Evolutionary conservation across 306 rosid species (phyloP).

Genomic region (Cyclanthera cordifolia): DNA sequence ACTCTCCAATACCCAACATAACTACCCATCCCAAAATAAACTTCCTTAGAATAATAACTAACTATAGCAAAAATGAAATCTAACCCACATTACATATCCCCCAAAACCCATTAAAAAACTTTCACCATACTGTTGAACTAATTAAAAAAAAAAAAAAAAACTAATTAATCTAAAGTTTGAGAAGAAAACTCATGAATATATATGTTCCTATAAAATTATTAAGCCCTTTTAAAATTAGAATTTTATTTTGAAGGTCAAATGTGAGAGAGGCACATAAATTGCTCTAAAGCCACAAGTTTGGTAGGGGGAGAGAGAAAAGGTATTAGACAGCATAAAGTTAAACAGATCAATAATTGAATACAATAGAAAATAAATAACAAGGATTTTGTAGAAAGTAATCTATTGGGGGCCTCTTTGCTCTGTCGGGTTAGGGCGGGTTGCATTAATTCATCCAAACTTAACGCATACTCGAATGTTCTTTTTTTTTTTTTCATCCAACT

Average conservation of each 20-base stretch:
- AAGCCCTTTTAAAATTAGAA: constrained; percentile 5
- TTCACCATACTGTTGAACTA: too few species aligned
- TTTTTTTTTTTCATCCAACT: too few species aligned
- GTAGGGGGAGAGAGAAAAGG: neutral
- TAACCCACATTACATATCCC: too few species aligned
- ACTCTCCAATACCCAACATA: too few species aligned
- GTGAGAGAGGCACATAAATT: neutral
- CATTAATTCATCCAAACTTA: too few species aligned
- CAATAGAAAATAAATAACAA: neutral
- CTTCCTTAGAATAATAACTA: too few species aligned
- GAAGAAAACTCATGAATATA: constrained; percentile 2
- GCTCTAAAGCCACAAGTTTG: neutral
- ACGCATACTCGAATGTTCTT: too few species aligned
- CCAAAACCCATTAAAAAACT: too few species aligned
- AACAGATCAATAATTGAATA: constrained; percentile 5
- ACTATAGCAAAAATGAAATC: too few species aligned
- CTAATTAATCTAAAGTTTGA: neutral
- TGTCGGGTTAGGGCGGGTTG: too few species aligned
- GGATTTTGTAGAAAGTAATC: constrained; percentile 8
- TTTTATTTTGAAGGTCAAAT: constrained; percentile 10
- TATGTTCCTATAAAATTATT: constrained; percentile 5
- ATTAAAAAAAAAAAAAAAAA: neutral
- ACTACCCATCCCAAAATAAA: too few species aligned
- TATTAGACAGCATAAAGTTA: constrained; percentile 11
- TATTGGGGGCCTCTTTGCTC: too few species aligned